Base-by-base conservation (phyloP, 2,329 filamentous ascomycete species). In the Phaeosphaeria sp. region DNA sequence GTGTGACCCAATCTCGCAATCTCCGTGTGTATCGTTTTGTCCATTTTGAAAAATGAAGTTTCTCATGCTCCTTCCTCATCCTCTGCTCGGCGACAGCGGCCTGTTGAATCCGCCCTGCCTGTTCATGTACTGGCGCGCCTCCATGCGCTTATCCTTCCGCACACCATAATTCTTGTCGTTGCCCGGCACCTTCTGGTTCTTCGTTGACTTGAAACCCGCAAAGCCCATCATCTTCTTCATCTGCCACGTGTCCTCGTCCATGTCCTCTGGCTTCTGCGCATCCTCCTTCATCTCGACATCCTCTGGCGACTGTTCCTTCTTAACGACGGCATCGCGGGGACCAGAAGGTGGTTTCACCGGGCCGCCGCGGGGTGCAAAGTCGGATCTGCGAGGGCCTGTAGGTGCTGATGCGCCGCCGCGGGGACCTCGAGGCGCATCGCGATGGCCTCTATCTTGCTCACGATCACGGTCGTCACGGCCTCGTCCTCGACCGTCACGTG, bases 91-190 rank as follows among this genome's bases (percentile, higher is more conserved):
- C 42, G 89, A 91, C 51, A 93, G 79, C 46, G 91, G 91, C 68
- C 91, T 80, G 75, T 94, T 95, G 81, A 95, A 95, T 6, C 91
- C 91, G 55, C 91, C 91, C 51, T 88, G 83, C 55, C 91, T 86
- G 73, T 95, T 95, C 87, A 99, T 99, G 78, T 99, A 99, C 85
- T 99, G 95, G 67, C 95, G 86, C 74, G 97, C 98, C 82, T 96
- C 87, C 15, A 89, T 91, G 86, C 92, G 93, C 87, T 97, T 97
- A 80, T 95, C 92, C 83, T 95, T 97, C 66, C 89, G 83, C 51
- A 97, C 88, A 0, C 83, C 92, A 54, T 91, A 93, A 43, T 89
- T 87, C 73, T 93, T 77, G 49, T 83, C 88, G 74, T 99, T 99
- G 1, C 95, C 95, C 0, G 86, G 84, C 1, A 99, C 89, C 74